Evolutionary conservation across 169 alveolate species (phyloP).

Genomic region (Plasmodium adleri): DNA sequence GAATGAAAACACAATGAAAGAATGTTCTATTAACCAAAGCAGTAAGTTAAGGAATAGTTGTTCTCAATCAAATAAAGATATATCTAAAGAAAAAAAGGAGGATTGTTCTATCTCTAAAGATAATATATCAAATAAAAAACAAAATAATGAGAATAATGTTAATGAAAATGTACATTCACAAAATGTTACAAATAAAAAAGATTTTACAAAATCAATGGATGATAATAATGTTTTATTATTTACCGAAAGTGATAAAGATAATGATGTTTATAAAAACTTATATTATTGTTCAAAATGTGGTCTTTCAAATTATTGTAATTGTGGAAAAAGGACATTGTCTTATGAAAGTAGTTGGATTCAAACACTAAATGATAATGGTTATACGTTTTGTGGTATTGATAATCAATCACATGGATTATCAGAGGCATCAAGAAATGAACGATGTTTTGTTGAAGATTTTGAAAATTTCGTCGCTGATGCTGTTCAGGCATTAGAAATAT

Average conservation of each 20-base stretch:
- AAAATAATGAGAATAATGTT: background rate
- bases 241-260: background rate
- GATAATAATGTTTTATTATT: background rate
- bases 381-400: constrained; percentile 80
- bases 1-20: background rate
- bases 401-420: constrained; percentile 85
- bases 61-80: background rate
- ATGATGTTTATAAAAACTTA: background rate
- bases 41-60: background rate
- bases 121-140: background rate
- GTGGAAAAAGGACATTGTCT: constrained; percentile 65
- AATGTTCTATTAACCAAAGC: background rate
- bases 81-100: background rate
- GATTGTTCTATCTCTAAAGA: background rate
- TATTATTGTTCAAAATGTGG: constrained; percentile 71
- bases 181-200: background rate
- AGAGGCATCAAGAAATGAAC: constrained; percentile 71
- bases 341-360: constrained; percentile 83
- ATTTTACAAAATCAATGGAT: background rate
- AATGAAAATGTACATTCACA: background rate
- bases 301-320: constrained; percentile 36
- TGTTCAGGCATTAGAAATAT: constrained; percentile 80
- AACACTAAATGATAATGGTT: constrained; percentile 76
- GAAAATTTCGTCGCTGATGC: constrained; percentile 78
- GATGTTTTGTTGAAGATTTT: constrained; percentile 77